Evolutionary conservation across 2,329 filamentous ascomycete genomes (phyloP), one percentile per base, ranked within the genome.

Genomic region (Corinectria fuckeliana): DNA sequence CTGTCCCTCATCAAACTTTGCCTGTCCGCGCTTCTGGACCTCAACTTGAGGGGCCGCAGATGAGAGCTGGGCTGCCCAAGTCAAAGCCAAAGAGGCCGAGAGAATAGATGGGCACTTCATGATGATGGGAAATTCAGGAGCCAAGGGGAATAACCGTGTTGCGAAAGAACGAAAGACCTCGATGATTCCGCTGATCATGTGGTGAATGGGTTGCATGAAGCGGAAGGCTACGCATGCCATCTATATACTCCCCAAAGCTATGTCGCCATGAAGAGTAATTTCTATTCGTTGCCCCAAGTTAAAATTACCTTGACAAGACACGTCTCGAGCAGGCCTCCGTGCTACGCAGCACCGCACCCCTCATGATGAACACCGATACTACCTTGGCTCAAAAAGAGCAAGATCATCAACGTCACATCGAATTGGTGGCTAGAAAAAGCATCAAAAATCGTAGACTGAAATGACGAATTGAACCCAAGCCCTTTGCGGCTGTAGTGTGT

Each of bases 1-100:
- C 10, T 48, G n/a, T 20, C 51, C 53, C 10, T 60, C 2, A 5
- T 53, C 38, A 11, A 65, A 86, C 44, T 70, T 65, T 30, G 62
- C 64, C 8, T 68, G 67, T 20, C 68, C n/a, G n/a, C n/a, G 68
- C n/a, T 62, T 60, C 13, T 62, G 41, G 10, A 56, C 58, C 2
- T 13, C 23, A 10, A 39, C 21, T n/a, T 57, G 58, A 0, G 65
- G 65, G 14, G 65, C 64, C 1, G 64, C 64, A 36, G 26, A 9
- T 11, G 26, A 58, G 30, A 60, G 32, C 5, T 45, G 51, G 0
- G 62, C 14, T 9, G 64, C 62, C 18, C 56, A 59, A 32, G 41
- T 51, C 1, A 67, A 4, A 11, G 64, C 55, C 13, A 67, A 25
- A 9, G 60, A 61, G 13, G 56, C 57, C 2, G 64, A 67, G 14